Percentiles rank a stretch among this genome's conserved stretches.
These are phyloP conservation scores for Neopestalotiopsis rosae DNA, from an alignment of 2,329 filamentous ascomycete species.

Conservation along the genomic window DNA sequence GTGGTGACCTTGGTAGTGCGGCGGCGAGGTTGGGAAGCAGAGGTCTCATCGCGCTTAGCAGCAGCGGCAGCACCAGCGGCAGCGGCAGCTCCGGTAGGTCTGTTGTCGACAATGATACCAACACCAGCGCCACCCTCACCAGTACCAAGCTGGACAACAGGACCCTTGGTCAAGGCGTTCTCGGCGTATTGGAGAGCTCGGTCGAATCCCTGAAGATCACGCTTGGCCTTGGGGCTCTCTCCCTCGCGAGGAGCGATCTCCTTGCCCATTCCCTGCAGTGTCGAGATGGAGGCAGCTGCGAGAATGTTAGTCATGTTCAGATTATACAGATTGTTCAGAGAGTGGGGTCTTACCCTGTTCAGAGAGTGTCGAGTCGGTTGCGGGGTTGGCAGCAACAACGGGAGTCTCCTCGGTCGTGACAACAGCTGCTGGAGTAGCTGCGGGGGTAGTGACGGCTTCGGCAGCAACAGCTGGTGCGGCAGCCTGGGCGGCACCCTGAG, in stretches of 20 bases:
- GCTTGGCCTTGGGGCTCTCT: constrained; percentile 35
- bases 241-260: constrained; percentile 49
- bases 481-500: constrained; percentile 26
- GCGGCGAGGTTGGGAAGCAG: constrained; percentile 35
- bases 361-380: constrained; percentile 38
- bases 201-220: constrained; percentile 46
- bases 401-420: constrained; percentile 30
- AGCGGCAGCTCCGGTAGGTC: constrained; percentile 26
- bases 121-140: constrained; percentile 44
- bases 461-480: constrained; percentile 26
- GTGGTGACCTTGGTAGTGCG: constrained; percentile 48
- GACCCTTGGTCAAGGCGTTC: constrained; percentile 43
- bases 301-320: constrained; percentile 9
- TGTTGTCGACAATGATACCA: constrained; percentile 45
- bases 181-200: constrained; percentile 45
- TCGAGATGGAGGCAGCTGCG: constrained; percentile 45
- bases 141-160: constrained; percentile 46
- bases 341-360: constrained; percentile 39
- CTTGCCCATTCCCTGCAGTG: constrained; percentile 54
- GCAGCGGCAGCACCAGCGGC: constrained; percentile 22
- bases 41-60: constrained; percentile 31
- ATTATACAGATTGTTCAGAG: not conserved
- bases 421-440: constrained; percentile 30
- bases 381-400: constrained; percentile 18
- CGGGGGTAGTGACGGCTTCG: constrained; percentile 20